These are phyloP conservation scores for Stephanodiscus triporus DNA, from an alignment of 108 stramenopile species.

Conservation along the genomic window DNA sequence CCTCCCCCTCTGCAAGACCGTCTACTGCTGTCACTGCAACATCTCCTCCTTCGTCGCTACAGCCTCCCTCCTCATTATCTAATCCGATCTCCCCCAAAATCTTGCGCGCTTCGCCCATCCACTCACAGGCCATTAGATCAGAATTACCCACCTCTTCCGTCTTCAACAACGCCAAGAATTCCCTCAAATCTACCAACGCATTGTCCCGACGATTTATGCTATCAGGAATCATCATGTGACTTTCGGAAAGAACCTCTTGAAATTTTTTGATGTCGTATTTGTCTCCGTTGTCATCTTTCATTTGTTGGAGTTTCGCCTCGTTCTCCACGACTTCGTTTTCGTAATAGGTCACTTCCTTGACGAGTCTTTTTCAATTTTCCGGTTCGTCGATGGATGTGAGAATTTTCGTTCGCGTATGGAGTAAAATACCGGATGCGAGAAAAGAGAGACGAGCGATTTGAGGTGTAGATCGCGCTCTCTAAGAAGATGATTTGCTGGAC, in stretches of 20 bases:
- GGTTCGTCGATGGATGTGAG: constrained; percentile 4
- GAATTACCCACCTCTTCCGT: constrained; percentile 19
- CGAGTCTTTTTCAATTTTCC: constrained; percentile 43
- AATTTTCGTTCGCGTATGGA: neutral
- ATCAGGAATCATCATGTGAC: constrained; percentile 87
- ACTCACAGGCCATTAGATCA: constrained; percentile 33
- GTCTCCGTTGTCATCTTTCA: constrained; percentile 71
- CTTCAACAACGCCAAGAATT: constrained; percentile 45
- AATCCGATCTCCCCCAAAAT: constrained; percentile 15
- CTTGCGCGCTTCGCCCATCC: constrained; percentile 47
- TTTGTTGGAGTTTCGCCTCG: constrained; percentile 65
- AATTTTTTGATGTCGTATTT: constrained; percentile 87
- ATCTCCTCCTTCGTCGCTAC: too few relatives aligned
- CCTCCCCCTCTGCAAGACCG: too few relatives aligned
- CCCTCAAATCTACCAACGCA: constrained; percentile 62
- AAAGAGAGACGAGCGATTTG: neutral
- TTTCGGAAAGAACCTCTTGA: constrained; percentile 78
- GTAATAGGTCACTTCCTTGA: constrained; percentile 80
- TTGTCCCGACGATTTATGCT: constrained; percentile 60
- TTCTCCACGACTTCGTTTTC: constrained; percentile 74
- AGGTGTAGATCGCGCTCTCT: neutral
- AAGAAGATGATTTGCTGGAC: too few relatives aligned
- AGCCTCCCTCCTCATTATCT: constrained; percentile 2
- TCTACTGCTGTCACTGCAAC: too few relatives aligned
- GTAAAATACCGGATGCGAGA: neutral